Conservation (phyloP, 495 filamentous ascomycete species). For the Tuber calosporum region DNA sequence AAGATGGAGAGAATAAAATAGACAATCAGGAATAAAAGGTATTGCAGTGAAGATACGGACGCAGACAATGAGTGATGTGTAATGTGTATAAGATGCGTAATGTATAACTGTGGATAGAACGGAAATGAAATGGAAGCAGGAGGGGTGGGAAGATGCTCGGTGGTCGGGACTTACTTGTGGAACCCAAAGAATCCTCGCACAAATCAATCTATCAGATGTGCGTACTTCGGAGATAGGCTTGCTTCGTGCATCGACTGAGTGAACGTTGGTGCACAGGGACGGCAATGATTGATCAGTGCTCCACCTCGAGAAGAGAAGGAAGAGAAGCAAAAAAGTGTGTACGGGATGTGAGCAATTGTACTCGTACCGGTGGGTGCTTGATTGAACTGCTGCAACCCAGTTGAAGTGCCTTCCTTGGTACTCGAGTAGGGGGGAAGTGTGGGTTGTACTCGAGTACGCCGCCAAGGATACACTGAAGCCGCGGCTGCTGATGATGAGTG, state of each 20-base stretch:
- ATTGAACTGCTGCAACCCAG: constrained; percentile 10
- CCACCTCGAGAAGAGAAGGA: background rate
- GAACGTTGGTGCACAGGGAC: constrained; percentile 23
- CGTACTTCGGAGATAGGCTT: constrained; percentile 39
- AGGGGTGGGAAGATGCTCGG: constrained; percentile 23
- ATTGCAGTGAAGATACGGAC: background rate
- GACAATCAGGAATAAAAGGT: background rate
- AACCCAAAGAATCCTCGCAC: constrained; percentile 33
- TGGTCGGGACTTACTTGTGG: constrained; percentile 34
- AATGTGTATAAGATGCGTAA: constrained; percentile 29
- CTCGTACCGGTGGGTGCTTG: background rate
- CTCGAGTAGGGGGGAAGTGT: constrained; percentile 21
- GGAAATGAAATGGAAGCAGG: constrained; percentile 1
- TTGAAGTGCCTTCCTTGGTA: constrained; percentile 25
- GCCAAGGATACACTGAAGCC: constrained; percentile 26
- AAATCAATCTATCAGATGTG: constrained; percentile 38
- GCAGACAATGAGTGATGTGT: constrained; percentile 17
- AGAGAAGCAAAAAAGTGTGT: background rate
- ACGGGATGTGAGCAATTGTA: background rate
- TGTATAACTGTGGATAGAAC: constrained; percentile 18
- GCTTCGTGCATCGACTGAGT: constrained; percentile 31
- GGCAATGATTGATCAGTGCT: constrained; percentile 21
- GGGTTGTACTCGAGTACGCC: too few species aligned
- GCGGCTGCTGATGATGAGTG: constrained; percentile 30
- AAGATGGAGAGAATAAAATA: background rate